Evolutionary conservation across 441 rosid species (phyloP).

Genomic region (Viola pubescens): DNA sequence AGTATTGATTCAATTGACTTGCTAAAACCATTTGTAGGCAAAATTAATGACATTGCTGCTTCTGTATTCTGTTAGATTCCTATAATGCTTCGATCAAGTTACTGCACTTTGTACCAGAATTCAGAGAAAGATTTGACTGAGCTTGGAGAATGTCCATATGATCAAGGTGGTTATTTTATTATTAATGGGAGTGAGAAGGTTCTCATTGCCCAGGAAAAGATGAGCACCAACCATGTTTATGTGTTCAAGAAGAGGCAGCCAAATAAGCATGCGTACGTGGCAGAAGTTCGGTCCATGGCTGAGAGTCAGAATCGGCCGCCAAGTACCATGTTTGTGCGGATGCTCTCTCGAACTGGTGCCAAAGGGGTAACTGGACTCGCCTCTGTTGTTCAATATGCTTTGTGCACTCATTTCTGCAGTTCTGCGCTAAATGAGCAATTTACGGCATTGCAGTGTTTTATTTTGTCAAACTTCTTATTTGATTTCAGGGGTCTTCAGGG

Average conservation of each 20-base stretch:
- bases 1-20: neutral
- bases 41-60: conserved; percentile 7
- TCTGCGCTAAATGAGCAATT: neutral
- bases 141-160: conserved; percentile 97
- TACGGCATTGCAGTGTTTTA: neutral
- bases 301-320: conserved; percentile 92
- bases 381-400: neutral
- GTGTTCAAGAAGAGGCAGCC: conserved; percentile 97
- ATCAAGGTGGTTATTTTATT: conserved; percentile 96
- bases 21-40: conserved; percentile 3
- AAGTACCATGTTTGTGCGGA: conserved; percentile 92
- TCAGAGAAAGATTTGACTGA: conserved; percentile 98
- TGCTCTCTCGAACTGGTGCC: conserved; percentile 90
- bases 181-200: conserved; percentile 98
- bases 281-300: conserved; percentile 93
- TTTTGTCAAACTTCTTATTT: conserved; percentile 9
- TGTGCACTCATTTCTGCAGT: neutral
- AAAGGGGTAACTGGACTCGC: conserved; percentile 54
- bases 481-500: conserved; percentile 82
- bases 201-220: conserved; percentile 96
- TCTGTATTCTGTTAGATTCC: conserved; percentile 53
- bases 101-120: conserved; percentile 79
- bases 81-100: conserved; percentile 92
- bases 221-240: conserved; percentile 94
- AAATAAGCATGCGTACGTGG: conserved; percentile 83